These are phyloP conservation scores for Ampelomyces quisqualis DNA, from an alignment of 2,329 filamentous ascomycete species.

Conservation along the genomic window DNA sequence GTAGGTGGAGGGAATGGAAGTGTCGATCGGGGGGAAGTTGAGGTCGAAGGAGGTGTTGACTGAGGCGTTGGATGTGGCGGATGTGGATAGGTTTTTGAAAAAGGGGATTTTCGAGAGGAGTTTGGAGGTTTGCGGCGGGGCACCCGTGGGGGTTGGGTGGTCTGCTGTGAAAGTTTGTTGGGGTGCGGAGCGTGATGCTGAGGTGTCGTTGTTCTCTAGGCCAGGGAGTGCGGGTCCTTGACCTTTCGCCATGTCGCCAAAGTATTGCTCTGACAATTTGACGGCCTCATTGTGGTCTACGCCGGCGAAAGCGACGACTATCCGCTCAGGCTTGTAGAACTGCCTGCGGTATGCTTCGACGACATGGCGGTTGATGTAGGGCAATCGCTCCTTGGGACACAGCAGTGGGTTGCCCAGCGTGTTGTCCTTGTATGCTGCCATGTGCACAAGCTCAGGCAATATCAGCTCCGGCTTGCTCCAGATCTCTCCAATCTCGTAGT, in stretches of 20 bases:
- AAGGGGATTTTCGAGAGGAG: constrained; percentile 84
- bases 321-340: constrained; percentile 87
- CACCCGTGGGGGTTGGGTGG: constrained; percentile 39
- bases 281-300: constrained; percentile 81
- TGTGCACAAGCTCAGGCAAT: constrained; percentile 90
- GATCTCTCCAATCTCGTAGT: constrained; percentile 95
- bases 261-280: constrained; percentile 75
- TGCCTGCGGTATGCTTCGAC: constrained; percentile 76
- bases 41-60: constrained; percentile 51
- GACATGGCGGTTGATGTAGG: constrained; percentile 69
- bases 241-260: constrained; percentile 78
- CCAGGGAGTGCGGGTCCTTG: constrained; percentile 48
- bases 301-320: constrained; percentile 93
- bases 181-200: constrained; percentile 24
- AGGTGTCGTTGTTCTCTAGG: constrained; percentile 25
- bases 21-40: constrained; percentile 53
- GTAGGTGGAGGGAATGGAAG: constrained; percentile 72
- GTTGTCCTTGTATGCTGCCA: constrained; percentile 93
- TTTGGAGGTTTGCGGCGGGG: constrained; percentile 58
- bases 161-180: constrained; percentile 49
- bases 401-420: constrained; percentile 91
- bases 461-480: constrained; percentile 98
- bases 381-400: constrained; percentile 81
- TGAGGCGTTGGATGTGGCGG: constrained; percentile 63
- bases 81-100: constrained; percentile 83